Evolutionary conservation across 2,329 filamentous ascomycete species (phyloP).

Genomic region (Xylariaceae sp.): DNA sequence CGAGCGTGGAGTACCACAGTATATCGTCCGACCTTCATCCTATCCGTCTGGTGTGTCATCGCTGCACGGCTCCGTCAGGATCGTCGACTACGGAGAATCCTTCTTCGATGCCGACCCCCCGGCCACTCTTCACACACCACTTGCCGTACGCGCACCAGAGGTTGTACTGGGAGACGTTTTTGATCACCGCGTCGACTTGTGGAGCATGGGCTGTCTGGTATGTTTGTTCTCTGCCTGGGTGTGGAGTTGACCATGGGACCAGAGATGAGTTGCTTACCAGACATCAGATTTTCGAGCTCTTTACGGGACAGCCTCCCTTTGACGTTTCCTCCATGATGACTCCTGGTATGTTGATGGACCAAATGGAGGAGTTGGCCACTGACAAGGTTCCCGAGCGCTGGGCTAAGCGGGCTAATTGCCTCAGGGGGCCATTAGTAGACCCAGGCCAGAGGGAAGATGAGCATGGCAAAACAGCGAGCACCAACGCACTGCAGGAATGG

Average conservation of each 20-base stretch:
- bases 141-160: conserved; percentile 11
- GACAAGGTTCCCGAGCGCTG: conserved; percentile 11
- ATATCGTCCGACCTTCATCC: conserved; percentile 11
- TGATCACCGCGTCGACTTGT: conserved; percentile 10
- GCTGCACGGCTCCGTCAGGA: no score
- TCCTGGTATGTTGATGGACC: neutral
- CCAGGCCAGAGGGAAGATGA: neutral
- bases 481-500: conserved; percentile 4
- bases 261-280: no score
- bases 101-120: neutral
- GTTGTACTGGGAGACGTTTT: conserved; percentile 7
- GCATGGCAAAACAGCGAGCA: neutral
- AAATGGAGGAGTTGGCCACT: conserved; percentile 6
- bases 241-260: no score
- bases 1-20: neutral
- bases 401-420: conserved; percentile 9
- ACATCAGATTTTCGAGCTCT: conserved; percentile 11
- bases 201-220: conserved; percentile 15
- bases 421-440: no score
- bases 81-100: conserved; percentile 13
- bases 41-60: no score
- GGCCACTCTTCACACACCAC: conserved; percentile 5
- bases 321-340: conserved; percentile 1
- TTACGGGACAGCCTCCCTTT: conserved; percentile 11
- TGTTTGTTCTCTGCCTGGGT: neutral